phyloP scores from a whole-genome alignment of 23 red algal species.

The Gracilaria vermiculophylla region DNA sequence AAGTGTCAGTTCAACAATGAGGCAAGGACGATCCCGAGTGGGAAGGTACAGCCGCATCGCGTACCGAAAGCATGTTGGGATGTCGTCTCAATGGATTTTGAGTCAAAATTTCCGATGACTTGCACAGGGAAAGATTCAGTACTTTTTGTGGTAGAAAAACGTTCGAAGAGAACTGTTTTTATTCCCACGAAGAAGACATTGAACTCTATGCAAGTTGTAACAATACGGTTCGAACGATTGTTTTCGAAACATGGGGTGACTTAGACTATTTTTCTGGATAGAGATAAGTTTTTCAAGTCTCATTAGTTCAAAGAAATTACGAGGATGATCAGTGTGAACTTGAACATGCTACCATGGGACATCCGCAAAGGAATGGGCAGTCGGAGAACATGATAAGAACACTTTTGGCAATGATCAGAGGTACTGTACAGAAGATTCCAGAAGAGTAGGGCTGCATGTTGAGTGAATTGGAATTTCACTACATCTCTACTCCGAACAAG shows the following conservation, averaged over 20 bases:
- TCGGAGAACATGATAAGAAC: constrained; percentile 24
- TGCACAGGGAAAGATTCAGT: constrained; percentile 17
- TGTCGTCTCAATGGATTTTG: constrained; percentile 20
- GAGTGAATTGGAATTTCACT: constrained; percentile 20
- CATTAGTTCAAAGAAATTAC: constrained; percentile 40
- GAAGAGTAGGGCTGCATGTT: background rate
- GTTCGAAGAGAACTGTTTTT: constrained; percentile 27
- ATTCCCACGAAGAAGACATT: constrained; percentile 19
- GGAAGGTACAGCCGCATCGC: constrained; percentile 18
- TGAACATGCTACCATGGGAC: constrained; percentile 15
- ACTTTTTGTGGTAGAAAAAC: constrained; percentile 35
- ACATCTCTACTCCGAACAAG: background rate
- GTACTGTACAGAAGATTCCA: constrained; percentile 16
- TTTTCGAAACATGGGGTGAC: constrained; percentile 34
- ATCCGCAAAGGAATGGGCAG: constrained; percentile 37
- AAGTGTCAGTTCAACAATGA: constrained; percentile 23
- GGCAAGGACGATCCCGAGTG: background rate
- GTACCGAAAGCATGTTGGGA: constrained; percentile 29
- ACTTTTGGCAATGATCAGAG: constrained; percentile 15
- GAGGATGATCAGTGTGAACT: background rate
- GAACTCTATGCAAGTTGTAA: background rate
- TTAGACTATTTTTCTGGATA: background rate
- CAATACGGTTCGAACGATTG: background rate
- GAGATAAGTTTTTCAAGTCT: constrained; percentile 18
- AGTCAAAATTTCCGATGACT: constrained; percentile 2